Conservation (phyloP, 2,329 filamentous ascomycete species). For the Leptoxyphium fumago region DNA sequence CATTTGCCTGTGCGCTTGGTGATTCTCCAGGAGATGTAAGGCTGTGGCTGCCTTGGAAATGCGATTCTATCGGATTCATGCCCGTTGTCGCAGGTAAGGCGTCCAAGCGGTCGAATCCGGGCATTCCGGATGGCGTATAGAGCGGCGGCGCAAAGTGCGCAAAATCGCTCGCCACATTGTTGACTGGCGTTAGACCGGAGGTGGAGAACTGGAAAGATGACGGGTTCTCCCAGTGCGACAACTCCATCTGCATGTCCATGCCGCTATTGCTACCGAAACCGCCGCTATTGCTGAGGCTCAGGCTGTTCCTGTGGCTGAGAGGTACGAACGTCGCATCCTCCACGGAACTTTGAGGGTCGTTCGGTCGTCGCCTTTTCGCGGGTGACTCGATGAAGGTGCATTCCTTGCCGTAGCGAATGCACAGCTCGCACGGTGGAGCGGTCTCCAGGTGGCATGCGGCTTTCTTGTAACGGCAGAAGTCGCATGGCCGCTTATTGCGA, state of each 20-base stretch:
- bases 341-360: constrained; percentile 8
- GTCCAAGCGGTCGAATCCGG: constrained; percentile 13
- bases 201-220: constrained; percentile 15
- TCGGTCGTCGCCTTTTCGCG: constrained; percentile 19
- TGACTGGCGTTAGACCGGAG: constrained; percentile 8
- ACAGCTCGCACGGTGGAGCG: constrained; percentile 29
- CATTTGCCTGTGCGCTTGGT: constrained; percentile 8
- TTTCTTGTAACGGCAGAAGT: constrained; percentile 32
- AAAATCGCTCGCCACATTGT: constrained; percentile 9
- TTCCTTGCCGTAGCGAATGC: constrained; percentile 26
- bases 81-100: constrained; percentile 13
- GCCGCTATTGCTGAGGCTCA: constrained; percentile 4
- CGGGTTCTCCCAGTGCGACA: constrained; percentile 15
- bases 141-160: constrained; percentile 14
- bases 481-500: constrained; percentile 28
- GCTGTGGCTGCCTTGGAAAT: not conserved
- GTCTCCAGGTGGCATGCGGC: constrained; percentile 30
- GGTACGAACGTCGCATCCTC: not conserved
- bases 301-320: not conserved
- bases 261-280: constrained; percentile 8
- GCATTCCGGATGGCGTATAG: constrained; percentile 12
- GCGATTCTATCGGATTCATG: not conserved
- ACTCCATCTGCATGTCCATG: constrained; percentile 14
- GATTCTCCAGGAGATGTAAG: constrained; percentile 13
- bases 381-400: constrained; percentile 31